Percentiles rank a stretch among this genome's conserved stretches.
Conservation (phyloP, 768 basidiomycete species). For the Cubamyces sp. region DNA sequence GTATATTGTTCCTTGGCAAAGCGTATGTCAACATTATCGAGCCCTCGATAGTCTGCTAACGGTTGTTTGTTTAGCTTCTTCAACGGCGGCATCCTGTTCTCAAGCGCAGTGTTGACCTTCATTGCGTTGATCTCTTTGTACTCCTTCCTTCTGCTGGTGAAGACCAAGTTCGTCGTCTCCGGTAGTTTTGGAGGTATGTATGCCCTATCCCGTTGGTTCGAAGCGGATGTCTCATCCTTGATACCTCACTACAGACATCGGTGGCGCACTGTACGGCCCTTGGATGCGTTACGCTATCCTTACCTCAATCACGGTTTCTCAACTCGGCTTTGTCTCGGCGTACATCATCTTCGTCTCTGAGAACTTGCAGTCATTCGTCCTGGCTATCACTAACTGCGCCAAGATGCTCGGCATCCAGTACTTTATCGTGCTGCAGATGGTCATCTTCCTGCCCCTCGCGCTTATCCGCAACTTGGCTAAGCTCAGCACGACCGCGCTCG, state of each 20-base stretch:
- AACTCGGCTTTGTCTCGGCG: slow-evolving; percentile 85
- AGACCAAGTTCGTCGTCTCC: slow-evolving; percentile 85
- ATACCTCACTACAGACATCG: slow-evolving; percentile 67
- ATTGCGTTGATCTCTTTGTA: slow-evolving; percentile 89
- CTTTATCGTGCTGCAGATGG: slow-evolving; percentile 81
- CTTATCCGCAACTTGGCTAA: slow-evolving; percentile 95
- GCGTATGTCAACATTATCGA: slow-evolving; percentile 55
- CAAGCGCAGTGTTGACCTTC: slow-evolving; percentile 69
- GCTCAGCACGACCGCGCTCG: slow-evolving; percentile 86
- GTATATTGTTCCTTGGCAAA: slow-evolving; percentile 93
- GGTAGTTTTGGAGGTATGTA: slow-evolving; percentile 91
- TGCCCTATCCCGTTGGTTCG: not conserved
- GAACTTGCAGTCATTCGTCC: slow-evolving; percentile 84
- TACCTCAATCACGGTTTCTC: slow-evolving; percentile 84
- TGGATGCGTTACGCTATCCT: slow-evolving; percentile 94
- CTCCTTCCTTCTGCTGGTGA: slow-evolving; percentile 89
- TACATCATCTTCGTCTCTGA: slow-evolving; percentile 97
- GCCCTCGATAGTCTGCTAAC: not conserved
- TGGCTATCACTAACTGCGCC: slow-evolving; percentile 77
- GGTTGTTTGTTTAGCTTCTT: slow-evolving; percentile 64
- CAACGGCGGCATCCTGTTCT: slow-evolving; percentile 95
- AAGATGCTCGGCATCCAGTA: slow-evolving; percentile 69
- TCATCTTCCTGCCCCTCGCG: slow-evolving; percentile 88
- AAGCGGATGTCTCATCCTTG: not conserved
- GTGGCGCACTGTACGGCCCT: slow-evolving; percentile 87